Evolutionary conservation across 2,329 filamentous ascomycete species (phyloP).

Genomic region (Apiospora pterosperma): DNA sequence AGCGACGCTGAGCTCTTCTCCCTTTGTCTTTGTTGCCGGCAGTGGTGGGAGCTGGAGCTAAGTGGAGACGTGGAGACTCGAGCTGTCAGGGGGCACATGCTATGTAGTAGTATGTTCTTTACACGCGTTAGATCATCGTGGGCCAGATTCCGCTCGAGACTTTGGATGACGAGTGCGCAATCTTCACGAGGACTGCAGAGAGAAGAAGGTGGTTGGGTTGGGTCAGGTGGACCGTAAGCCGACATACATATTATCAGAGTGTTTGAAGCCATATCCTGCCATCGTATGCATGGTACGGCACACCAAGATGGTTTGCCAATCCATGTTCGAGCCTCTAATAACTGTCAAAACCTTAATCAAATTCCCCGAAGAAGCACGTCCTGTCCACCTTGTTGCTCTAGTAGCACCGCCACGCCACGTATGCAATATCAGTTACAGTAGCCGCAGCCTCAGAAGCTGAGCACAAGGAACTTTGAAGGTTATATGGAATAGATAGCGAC

Average conservation of each 20-base stretch:
- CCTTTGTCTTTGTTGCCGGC: neutral
- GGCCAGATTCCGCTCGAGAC: neutral
- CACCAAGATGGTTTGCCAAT: neutral
- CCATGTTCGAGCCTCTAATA: neutral
- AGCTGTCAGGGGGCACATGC: neutral
- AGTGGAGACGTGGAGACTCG: slow-evolving; percentile 2
- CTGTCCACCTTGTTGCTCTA: slow-evolving; percentile 1
- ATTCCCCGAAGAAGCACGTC: slow-evolving; percentile 1
- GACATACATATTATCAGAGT: neutral
- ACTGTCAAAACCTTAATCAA: slow-evolving; percentile 2
- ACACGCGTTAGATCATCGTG: slow-evolving; percentile 2
- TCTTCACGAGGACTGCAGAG: too few relatives aligned
- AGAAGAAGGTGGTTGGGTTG: neutral
- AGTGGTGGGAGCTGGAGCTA: neutral
- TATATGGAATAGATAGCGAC: too few relatives aligned
- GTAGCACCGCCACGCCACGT: slow-evolving; percentile 1
- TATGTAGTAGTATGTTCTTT: too few relatives aligned
- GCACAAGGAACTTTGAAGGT: neutral
- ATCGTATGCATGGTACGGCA: neutral
- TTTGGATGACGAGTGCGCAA: neutral
- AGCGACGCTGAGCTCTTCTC: neutral
- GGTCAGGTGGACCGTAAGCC: neutral
- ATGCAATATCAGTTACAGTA: neutral
- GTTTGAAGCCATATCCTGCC: neutral
- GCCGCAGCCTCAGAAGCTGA: neutral